These are phyloP conservation scores for Lasiosphaeriaceae sp. DNA, from an alignment of 495 filamentous ascomycete genomes.

Conservation along the genomic window DNA sequence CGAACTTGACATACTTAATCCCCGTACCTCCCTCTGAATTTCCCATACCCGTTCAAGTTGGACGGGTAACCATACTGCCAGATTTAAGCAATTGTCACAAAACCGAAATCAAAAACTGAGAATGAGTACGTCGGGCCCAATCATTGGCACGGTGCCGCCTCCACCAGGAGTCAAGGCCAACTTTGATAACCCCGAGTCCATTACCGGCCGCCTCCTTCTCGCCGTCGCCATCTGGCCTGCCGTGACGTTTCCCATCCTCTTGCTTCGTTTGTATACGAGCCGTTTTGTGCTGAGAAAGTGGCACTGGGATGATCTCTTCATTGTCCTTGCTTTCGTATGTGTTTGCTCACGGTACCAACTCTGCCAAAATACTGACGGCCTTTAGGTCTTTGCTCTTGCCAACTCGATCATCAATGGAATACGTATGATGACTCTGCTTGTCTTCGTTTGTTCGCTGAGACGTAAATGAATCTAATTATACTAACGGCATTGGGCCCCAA, in stretches of 20 bases:
- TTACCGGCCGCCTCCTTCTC: conserved; percentile 15
- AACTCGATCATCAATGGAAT: conserved; percentile 3
- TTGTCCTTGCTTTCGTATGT: conserved; percentile 8
- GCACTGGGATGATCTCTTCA: conserved; percentile 22
- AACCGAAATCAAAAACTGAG: too few relatives aligned
- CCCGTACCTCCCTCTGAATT: not conserved
- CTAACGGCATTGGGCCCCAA: too few relatives aligned
- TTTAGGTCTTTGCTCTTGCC: conserved; percentile 3
- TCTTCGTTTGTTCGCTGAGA: not conserved
- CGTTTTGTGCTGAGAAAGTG: conserved; percentile 18
- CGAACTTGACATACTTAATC: not conserved
- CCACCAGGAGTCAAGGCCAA: conserved; percentile 25
- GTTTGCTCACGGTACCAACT: too few relatives aligned
- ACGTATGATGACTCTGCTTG: not conserved
- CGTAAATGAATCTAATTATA: not conserved
- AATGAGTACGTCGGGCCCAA: not conserved
- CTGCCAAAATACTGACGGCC: not conserved
- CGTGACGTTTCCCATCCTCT: conserved; percentile 16
- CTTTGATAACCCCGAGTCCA: conserved; percentile 23
- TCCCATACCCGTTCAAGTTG: not conserved
- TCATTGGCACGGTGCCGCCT: not conserved
- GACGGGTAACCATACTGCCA: too few relatives aligned
- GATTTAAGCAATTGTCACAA: too few relatives aligned
- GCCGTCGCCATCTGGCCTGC: conserved; percentile 19
- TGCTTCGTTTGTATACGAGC: conserved; percentile 20